phyloP scores from a whole-genome alignment of 257 asterid species.

The Nicotiana sylvestris region DNA sequence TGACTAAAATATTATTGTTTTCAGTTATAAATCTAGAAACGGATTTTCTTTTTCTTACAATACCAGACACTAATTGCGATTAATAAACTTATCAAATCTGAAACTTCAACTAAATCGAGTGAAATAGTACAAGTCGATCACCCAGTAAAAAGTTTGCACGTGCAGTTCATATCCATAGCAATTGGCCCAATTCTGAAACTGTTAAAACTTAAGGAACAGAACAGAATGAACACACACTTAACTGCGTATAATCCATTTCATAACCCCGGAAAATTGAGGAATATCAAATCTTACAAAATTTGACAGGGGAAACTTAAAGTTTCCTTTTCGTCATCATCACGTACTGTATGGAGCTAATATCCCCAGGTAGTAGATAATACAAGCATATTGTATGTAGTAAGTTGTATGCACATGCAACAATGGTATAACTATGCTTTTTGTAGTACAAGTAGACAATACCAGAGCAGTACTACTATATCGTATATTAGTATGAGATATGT shows the following conservation, averaged over 20 bases:
- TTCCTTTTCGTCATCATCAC: conserved; percentile 7
- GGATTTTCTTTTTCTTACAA: not conserved
- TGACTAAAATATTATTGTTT: too few species aligned
- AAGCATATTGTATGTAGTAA: not conserved
- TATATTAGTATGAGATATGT: not conserved
- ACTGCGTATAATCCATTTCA: not conserved
- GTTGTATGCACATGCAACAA: not conserved
- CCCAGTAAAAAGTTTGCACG: not conserved
- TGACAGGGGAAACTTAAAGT: not conserved
- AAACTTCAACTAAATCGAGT: not conserved
- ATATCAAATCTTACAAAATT: conserved; percentile 6
- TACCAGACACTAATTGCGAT: not conserved
- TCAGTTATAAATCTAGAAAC: not conserved
- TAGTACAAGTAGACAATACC: not conserved
- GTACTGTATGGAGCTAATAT: not conserved
- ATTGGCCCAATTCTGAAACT: not conserved
- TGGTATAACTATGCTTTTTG: not conserved
- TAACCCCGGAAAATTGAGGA: not conserved
- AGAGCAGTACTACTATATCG: not conserved
- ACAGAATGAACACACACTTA: not conserved
- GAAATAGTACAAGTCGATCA: not conserved
- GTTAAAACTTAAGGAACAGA: not conserved
- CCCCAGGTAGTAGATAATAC: not conserved
- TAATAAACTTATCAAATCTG: not conserved
- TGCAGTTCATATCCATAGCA: not conserved